Conservation (phyloP, 768 basidiomycete genomes). For the Leucosporidium scottii region DNA sequence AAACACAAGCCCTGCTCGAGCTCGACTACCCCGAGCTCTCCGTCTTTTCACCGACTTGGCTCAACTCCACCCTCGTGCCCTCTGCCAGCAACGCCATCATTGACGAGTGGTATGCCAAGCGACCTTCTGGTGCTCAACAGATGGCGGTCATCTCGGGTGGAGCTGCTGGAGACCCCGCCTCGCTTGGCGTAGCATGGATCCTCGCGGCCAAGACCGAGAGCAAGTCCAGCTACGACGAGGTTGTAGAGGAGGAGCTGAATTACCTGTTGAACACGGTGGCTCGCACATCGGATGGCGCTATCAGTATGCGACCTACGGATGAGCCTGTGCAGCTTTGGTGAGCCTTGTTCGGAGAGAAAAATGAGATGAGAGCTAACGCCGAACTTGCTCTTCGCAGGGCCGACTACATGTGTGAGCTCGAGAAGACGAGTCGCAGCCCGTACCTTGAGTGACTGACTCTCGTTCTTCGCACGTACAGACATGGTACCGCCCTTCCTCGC, state of each 20-base stretch:
- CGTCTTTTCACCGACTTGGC: constrained; percentile 45
- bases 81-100: constrained; percentile 39
- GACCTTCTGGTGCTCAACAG: constrained; percentile 41
- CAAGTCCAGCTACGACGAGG: neutral
- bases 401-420: constrained; percentile 44
- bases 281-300: constrained; percentile 63
- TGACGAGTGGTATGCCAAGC: constrained; percentile 50
- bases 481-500: constrained; percentile 27
- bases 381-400: constrained; percentile 13
- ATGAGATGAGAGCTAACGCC: neutral
- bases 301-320: constrained; percentile 57
- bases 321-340: constrained; percentile 48
- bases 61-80: constrained; percentile 42
- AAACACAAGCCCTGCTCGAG: constrained; percentile 50
- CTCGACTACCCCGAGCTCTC: constrained; percentile 48
- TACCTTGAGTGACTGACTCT: too few species aligned
- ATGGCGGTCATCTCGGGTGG: constrained; percentile 54
- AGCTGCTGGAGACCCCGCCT: constrained; percentile 62
- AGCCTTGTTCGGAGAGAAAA: constrained; percentile 65
- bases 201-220: constrained; percentile 7
- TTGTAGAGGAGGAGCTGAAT: constrained; percentile 53
- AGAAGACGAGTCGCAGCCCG: constrained; percentile 40
- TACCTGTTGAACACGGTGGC: constrained; percentile 54
- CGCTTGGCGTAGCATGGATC: constrained; percentile 29
- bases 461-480: neutral